Evolutionary conservation across 768 basidiomycete species (phyloP).

Genomic region (Suillus cothurnatus): DNA sequence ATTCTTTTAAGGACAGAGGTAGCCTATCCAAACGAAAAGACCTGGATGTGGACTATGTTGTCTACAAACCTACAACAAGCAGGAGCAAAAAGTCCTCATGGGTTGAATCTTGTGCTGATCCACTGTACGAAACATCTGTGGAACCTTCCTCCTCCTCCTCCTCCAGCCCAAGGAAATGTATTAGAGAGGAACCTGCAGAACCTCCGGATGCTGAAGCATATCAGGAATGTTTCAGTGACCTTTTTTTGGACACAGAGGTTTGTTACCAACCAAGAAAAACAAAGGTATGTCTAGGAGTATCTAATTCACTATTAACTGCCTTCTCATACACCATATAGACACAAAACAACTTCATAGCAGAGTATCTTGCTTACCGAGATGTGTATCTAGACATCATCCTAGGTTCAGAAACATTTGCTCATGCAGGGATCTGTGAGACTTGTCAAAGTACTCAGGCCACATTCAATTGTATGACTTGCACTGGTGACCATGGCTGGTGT

Average conservation of each 20-base stretch:
- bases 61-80: background rate
- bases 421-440: background rate
- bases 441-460: background rate
- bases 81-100: background rate
- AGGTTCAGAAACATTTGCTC: background rate
- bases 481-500: constrained; percentile 10
- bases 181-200: background rate
- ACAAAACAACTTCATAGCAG: constrained; percentile 10
- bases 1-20: background rate
- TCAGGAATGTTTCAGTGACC: background rate
- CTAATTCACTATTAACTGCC: background rate
- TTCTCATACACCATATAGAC: background rate
- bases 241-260: background rate
- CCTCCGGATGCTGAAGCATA: background rate
- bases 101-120: background rate
- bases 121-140: background rate
- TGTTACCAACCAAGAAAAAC: background rate
- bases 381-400: constrained; percentile 1
- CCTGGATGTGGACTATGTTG: background rate
- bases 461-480: constrained; percentile 5
- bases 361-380: constrained; percentile 1
- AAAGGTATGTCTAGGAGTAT: background rate
- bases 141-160: background rate
- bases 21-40: background rate
- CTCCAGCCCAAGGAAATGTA: background rate